Evolutionary conservation across 148 eudicot genomes (phyloP).

Genomic region (Silene conica): DNA sequence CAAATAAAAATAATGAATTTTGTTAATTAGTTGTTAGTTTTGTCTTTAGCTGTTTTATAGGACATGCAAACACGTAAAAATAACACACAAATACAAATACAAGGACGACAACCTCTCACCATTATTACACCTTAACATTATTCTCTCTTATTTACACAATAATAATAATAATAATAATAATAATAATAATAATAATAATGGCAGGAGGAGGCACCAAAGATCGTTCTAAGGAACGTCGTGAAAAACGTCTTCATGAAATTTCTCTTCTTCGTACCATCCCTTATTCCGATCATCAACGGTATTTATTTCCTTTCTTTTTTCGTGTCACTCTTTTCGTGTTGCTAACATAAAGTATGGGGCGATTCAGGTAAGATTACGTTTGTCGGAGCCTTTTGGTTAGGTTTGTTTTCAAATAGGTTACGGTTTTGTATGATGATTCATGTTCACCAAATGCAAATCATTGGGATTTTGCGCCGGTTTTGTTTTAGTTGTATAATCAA

Average conservation of each 20-base stretch:
- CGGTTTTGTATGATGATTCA: no score
- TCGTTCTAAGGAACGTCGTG: slow-evolving; percentile 53
- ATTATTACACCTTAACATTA: not conserved
- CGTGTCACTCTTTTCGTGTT: not conserved
- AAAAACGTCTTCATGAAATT: slow-evolving; percentile 73
- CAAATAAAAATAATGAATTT: no score
- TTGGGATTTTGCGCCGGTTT: no score
- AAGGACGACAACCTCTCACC: not conserved
- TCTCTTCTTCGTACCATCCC: slow-evolving; percentile 90
- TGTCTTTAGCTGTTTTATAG: not conserved
- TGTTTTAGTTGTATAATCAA: no score
- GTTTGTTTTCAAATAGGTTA: no score
- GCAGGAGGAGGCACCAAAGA: slow-evolving; percentile 53
- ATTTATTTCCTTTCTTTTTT: not conserved
- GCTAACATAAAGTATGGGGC: not conserved
- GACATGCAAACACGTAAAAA: slow-evolving; percentile 8
- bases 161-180: no score
- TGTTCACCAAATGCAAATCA: no score
- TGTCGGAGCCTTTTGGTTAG: no score
- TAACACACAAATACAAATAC: not conserved
- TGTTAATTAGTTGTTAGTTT: not conserved
- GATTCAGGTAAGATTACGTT: no score
- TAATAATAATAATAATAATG: no score
- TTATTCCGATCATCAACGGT: slow-evolving; percentile 84
- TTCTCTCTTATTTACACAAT: no score